Base-by-base conservation (phyloP, 768 basidiomycete genomes). In the Tricholoma matsutake region DNA sequence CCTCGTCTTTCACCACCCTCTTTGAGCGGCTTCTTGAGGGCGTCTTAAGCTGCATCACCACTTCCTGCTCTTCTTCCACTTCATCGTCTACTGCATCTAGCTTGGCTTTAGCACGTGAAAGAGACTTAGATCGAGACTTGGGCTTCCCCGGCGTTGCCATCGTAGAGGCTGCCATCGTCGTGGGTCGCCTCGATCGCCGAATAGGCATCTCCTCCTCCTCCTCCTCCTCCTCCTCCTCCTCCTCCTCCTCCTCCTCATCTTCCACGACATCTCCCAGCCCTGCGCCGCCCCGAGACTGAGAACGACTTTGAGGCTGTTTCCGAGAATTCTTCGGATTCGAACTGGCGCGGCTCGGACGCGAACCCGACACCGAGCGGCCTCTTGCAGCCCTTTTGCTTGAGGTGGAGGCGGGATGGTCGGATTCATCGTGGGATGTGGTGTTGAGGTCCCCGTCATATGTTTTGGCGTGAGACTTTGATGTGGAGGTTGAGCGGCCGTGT, bases 371-470 rank as follows among this genome's bases (percentile, higher is more conserved):
- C 1, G 64, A 31, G 4, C 66, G 64, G 0, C 43, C 53, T 29
- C 45, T 59, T 9, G 49, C 60, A 7, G 68, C 61, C 32, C 67
- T 62, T 57, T 61, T 67, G 43, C 63, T 65, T 13, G 69, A 62
- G 61, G 69, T 59, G 31, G 65, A 59, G 43, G 59, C 51, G 32
- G 66, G 54, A 62, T 58, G 62, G 9, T 54, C 64, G 37, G 67
- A 37, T 43, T 64, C 60, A 29, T 60, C 59, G 11, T 60, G 22
- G 61, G 67, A 52, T 57, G 72, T 67, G 51, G 71, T 70, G 59
- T 79, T 72, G 56, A 64, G 66, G 47, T 71, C 68, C 8, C 76
- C 78, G 59, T 81, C 80, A 49, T 76, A 68, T 4, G 71, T 76
- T 68, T 80, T 79, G 8, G 73, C 76, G 57, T 75, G 70, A 72